Percentiles rank a stretch among this genome's conserved stretches.
phyloP scores from a whole-genome alignment of 257 asterid genomes.

The Ballota nigra region DNA sequence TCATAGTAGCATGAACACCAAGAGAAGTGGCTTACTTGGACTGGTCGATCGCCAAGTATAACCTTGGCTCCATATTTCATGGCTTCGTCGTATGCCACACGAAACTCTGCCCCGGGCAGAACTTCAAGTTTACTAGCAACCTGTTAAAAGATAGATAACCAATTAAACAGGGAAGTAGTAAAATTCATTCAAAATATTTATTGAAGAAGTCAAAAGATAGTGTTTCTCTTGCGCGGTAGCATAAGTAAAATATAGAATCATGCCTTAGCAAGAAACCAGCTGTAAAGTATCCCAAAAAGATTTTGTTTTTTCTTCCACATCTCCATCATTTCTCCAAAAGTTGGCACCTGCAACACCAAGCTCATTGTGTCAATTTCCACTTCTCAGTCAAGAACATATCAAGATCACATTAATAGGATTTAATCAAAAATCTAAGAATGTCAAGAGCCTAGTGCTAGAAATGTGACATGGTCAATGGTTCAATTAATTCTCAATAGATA shows the following conservation, averaged over 20 bases:
- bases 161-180: background rate
- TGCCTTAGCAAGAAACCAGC: constrained; percentile 98
- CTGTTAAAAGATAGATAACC: constrained; percentile 35
- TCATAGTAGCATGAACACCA: background rate
- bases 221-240: constrained; percentile 16
- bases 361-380: constrained; percentile 8
- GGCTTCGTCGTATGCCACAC: constrained; percentile 95
- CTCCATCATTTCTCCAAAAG: constrained; percentile 72
- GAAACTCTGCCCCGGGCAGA: constrained; percentile 95
- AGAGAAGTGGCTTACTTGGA: constrained; percentile 57
- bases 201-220: background rate
- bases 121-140: constrained; percentile 90
- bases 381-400: constrained; percentile 3
- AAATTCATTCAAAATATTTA: background rate
- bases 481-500: background rate
- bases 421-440: background rate
- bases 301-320: constrained; percentile 92
- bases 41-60: constrained; percentile 92
- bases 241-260: constrained; percentile 20
- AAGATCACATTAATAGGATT: background rate
- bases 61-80: constrained; percentile 86
- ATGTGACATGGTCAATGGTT: background rate
- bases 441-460: background rate
- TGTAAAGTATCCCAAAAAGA: constrained; percentile 75
- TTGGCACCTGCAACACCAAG: constrained; percentile 67